Conservation (phyloP, 192 early-diverging fungal species). For the Coemansia furcata region DNA sequence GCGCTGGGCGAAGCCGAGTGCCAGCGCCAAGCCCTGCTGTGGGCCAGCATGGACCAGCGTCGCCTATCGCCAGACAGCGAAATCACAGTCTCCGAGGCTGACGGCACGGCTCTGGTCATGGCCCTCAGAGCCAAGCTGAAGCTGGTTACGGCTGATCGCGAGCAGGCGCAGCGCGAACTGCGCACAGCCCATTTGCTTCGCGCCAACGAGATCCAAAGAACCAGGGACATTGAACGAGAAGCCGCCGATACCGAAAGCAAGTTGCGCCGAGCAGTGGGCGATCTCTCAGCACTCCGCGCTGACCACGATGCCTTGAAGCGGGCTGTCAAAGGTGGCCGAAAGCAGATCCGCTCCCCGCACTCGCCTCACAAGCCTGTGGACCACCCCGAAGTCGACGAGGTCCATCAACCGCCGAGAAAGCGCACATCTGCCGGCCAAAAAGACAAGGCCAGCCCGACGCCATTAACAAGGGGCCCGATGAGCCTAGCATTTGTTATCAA, state of each 20-base stretch:
- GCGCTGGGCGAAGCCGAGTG: slow-evolving; percentile 50
- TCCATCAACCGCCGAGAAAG: slow-evolving; percentile 18
- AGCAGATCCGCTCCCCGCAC: neutral
- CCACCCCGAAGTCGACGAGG: neutral
- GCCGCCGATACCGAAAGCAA: slow-evolving; percentile 26
- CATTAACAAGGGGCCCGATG: slow-evolving; percentile 16
- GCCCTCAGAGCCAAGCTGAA: slow-evolving; percentile 33
- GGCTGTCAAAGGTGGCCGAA: neutral
- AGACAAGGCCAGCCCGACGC: neutral
- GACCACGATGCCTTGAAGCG: slow-evolving; percentile 28
- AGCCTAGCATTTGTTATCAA: slow-evolving; percentile 45
- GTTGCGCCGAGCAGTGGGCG: slow-evolving; percentile 20
- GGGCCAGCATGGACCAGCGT: slow-evolving; percentile 43
- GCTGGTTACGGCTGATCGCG: slow-evolving; percentile 23
- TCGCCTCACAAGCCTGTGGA: neutral
- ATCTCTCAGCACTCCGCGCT: slow-evolving; percentile 24
- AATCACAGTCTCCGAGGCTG: neutral
- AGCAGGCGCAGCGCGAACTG: slow-evolving; percentile 43
- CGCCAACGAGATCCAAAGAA: slow-evolving; percentile 41
- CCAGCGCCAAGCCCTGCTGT: slow-evolving; percentile 41
- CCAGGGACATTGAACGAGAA: slow-evolving; percentile 42
- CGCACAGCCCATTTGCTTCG: slow-evolving; percentile 40
- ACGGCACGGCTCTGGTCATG: slow-evolving; percentile 25
- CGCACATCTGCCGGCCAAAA: slow-evolving; percentile 12
- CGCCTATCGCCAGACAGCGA: neutral